These are phyloP conservation scores for Cryptosporidium meleagridis DNA, from an alignment of 169 alveolate species.

Conservation along the genomic window DNA sequence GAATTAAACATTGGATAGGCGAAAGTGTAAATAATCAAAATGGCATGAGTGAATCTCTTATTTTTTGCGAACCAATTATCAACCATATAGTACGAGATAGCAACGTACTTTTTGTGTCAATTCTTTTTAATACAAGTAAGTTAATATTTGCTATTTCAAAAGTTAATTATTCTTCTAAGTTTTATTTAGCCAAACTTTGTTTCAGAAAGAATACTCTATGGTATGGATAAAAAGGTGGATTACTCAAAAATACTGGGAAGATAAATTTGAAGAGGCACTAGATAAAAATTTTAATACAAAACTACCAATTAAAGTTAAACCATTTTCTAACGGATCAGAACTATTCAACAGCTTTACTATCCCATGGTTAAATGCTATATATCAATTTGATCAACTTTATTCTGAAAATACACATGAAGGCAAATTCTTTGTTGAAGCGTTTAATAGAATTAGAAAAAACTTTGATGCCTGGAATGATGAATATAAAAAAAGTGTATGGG, in stretches of 20 bases:
- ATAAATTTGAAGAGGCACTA: slow-evolving; percentile 18
- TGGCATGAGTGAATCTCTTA: background rate
- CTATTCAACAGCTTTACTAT: background rate
- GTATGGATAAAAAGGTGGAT: slow-evolving; percentile 57
- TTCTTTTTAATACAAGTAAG: slow-evolving; percentile 56
- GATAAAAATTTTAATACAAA: background rate
- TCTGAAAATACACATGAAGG: background rate
- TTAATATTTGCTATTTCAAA: background rate
- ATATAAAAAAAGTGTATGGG: slow-evolving; percentile 8
- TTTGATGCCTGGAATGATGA: slow-evolving; percentile 33
- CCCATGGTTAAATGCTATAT: slow-evolving; percentile 26
- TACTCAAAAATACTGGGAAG: slow-evolving; percentile 63
- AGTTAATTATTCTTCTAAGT: background rate
- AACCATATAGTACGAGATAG: background rate
- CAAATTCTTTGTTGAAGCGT: background rate
- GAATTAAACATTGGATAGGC: slow-evolving; percentile 5
- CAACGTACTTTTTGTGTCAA: background rate
- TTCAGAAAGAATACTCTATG: slow-evolving; percentile 21
- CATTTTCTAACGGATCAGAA: slow-evolving; percentile 33
- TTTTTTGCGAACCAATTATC: background rate
- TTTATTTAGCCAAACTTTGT: slow-evolving; percentile 27
- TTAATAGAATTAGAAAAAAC: background rate
- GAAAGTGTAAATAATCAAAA: background rate
- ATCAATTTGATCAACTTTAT: slow-evolving; percentile 7
- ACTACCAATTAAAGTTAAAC: background rate